A percentile compares a stretch with the other conserved stretches of the same genome.
phyloP scores from a whole-genome alignment of 2,329 filamentous ascomycete genomes.

The Xylariaceae sp. region DNA sequence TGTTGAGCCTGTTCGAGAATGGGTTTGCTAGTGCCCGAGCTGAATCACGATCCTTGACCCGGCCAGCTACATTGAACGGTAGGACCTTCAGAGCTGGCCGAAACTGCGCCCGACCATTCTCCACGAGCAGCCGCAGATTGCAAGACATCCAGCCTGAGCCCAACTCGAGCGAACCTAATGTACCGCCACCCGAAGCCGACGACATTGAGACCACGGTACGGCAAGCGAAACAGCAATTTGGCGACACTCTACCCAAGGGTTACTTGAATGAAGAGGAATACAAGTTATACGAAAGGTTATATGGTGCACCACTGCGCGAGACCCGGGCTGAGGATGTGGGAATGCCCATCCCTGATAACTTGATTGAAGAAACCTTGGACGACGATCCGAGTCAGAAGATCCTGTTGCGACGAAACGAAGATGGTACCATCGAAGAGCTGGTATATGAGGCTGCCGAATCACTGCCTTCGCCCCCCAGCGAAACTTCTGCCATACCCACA shows the following conservation, averaged over 20 bases:
- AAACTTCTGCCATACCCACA: not conserved
- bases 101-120: slow-evolving; percentile 16
- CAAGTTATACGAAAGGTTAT: slow-evolving; percentile 12
- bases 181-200: slow-evolving; percentile 1
- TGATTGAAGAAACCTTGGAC: slow-evolving; percentile 68
- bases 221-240: slow-evolving; percentile 13
- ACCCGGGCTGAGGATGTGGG: slow-evolving; percentile 43
- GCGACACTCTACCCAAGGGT: slow-evolving; percentile 13
- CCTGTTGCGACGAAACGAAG: slow-evolving; percentile 50
- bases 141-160: slow-evolving; percentile 7
- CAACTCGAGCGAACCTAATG: slow-evolving; percentile 1
- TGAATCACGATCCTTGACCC: slow-evolving; percentile 10
- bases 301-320: slow-evolving; percentile 14
- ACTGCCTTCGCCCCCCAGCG: slow-evolving; percentile 1
- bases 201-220: slow-evolving; percentile 18
- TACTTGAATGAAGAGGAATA: slow-evolving; percentile 15
- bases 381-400: slow-evolving; percentile 43
- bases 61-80: slow-evolving; percentile 8
- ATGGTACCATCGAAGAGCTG: slow-evolving; percentile 60
- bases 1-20: slow-evolving; percentile 33
- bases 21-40: slow-evolving; percentile 24
- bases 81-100: slow-evolving; percentile 7
- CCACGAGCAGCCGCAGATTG: slow-evolving; percentile 15
- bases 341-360: slow-evolving; percentile 62
- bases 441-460: slow-evolving; percentile 33